Evolutionary conservation across 2,329 filamentous ascomycete genomes (phyloP).

Genomic region (Neonectria punicea): DNA sequence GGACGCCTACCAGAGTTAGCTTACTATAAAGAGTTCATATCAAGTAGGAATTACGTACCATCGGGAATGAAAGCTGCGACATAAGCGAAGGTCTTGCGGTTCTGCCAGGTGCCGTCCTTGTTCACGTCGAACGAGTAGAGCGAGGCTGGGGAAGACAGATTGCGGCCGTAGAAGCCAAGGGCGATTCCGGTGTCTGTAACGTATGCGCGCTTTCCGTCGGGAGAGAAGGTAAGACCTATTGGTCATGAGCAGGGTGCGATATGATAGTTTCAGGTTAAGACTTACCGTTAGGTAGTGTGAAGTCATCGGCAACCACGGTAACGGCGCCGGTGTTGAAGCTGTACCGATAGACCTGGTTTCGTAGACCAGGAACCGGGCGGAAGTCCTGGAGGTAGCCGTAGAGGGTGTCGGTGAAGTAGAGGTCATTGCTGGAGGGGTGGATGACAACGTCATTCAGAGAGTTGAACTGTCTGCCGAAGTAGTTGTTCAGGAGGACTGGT

Average conservation of each 20-base stretch:
- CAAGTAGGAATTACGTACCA: constrained; percentile 51
- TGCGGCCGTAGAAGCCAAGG: constrained; percentile 55
- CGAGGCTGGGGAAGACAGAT: constrained; percentile 54
- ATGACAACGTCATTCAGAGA: constrained; percentile 68
- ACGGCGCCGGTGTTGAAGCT: constrained; percentile 61
- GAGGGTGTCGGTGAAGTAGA: constrained; percentile 73
- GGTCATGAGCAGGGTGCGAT: neutral
- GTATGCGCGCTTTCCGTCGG: constrained; percentile 62
- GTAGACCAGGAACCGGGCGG: constrained; percentile 61
- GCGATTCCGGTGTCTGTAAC: constrained; percentile 65
- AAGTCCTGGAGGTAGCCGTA: constrained; percentile 71
- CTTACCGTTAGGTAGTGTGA: constrained; percentile 63
- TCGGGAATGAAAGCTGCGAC: constrained; percentile 66
- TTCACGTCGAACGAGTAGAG: constrained; percentile 55
- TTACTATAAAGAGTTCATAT: neutral
- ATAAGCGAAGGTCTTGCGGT: constrained; percentile 67
- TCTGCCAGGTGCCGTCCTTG: constrained; percentile 57
- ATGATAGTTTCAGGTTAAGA: rapidly evolving
- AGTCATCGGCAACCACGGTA: constrained; percentile 66
- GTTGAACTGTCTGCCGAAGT: constrained; percentile 68
- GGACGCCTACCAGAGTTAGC: constrained; percentile 56
- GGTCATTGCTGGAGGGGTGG: constrained; percentile 63
- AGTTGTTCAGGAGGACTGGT: constrained; percentile 66
- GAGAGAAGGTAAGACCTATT: constrained; percentile 64
- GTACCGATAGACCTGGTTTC: constrained; percentile 68